Evolutionary conservation across 2,329 filamentous ascomycete species (phyloP).

Genomic region (Colletotrichum phormii): DNA sequence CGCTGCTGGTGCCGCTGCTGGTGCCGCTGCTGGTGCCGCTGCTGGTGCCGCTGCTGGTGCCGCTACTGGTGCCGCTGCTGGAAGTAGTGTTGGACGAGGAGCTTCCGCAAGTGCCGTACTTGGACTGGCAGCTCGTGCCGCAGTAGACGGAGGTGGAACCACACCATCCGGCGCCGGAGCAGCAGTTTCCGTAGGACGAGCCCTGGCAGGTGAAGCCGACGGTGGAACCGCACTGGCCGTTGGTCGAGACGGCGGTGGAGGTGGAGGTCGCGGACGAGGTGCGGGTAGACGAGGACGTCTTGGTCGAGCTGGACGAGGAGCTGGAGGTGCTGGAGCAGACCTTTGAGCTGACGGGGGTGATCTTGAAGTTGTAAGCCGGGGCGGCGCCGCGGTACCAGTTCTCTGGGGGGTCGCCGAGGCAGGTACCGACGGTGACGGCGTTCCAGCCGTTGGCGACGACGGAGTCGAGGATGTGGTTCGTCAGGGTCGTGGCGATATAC

Average conservation of each 20-base stretch:
- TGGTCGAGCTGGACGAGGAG: slow-evolving; percentile 26
- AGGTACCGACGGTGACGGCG: slow-evolving; percentile 58
- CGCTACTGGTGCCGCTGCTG: background rate
- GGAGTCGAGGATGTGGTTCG: slow-evolving; percentile 43
- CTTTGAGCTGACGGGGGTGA: slow-evolving; percentile 11
- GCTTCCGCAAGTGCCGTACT: slow-evolving; percentile 35
- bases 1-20: too few relatives aligned
- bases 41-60: too few relatives aligned
- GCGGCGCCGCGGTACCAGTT: slow-evolving; percentile 58
- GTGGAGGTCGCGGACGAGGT: slow-evolving; percentile 33
- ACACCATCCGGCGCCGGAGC: slow-evolving; percentile 54
- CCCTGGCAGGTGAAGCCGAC: slow-evolving; percentile 48
- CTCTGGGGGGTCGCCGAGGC: slow-evolving; percentile 53
- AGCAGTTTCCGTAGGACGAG: slow-evolving; percentile 51
- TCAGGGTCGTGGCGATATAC: slow-evolving; percentile 56
- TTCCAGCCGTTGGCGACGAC: slow-evolving; percentile 43
- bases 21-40: background rate
- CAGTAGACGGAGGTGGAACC: slow-evolving; percentile 41
- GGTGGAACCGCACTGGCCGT: slow-evolving; percentile 48
- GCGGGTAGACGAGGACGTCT: slow-evolving; percentile 19
- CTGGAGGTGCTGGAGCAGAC: slow-evolving; percentile 25
- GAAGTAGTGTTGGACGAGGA: slow-evolving; percentile 6
- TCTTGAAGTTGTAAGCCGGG: slow-evolving; percentile 40
- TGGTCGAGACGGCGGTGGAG: slow-evolving; percentile 43
- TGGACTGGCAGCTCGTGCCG: slow-evolving; percentile 36